These are phyloP conservation scores for Nepenthes alata DNA, from an alignment of 179 eudicot genomes.

Conservation along the genomic window DNA sequence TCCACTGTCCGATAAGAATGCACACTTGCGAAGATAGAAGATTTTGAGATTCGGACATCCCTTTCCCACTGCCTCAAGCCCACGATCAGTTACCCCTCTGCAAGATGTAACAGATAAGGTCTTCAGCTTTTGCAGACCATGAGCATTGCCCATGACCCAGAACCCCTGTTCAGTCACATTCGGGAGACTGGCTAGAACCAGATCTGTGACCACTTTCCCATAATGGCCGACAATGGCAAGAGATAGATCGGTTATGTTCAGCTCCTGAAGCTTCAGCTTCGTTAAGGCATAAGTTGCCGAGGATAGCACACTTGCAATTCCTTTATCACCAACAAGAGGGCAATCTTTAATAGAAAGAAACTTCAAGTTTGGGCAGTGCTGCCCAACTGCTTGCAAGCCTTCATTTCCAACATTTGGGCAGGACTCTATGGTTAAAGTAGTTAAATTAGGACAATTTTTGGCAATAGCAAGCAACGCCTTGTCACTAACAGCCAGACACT, in stretches of 20 bases:
- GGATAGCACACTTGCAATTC: constrained; percentile 54
- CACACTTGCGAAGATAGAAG: constrained; percentile 37
- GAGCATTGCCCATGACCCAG: constrained; percentile 82
- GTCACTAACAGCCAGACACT: constrained; percentile 47
- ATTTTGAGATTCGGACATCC: constrained; percentile 56
- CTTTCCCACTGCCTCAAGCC: constrained; percentile 55
- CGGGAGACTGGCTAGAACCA: constrained; percentile 37
- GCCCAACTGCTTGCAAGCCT: constrained; percentile 53
- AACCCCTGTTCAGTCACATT: constrained; percentile 72
- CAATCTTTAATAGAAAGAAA: constrained; percentile 47
- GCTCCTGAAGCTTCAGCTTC: constrained; percentile 56
- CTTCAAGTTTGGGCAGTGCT: constrained; percentile 41
- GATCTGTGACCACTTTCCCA: constrained; percentile 44
- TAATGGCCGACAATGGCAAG: constrained; percentile 73
- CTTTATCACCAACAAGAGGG: constrained; percentile 67
- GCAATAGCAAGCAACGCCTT: constrained; percentile 56
- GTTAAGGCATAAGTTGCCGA: constrained; percentile 30
- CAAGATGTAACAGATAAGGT: constrained; percentile 51
- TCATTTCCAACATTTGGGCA: constrained; percentile 54
- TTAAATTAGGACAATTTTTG: constrained; percentile 43
- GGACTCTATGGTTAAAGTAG: constrained; percentile 36
- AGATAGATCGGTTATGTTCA: constrained; percentile 53
- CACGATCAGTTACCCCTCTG: constrained; percentile 57
- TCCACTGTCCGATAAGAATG: constrained; percentile 62
- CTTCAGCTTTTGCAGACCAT: constrained; percentile 50